Evolutionary conservation across 305 asterid genomes (phyloP), one percentile per base, ranked within the genome.

Genomic region (Salvia sclarea): DNA sequence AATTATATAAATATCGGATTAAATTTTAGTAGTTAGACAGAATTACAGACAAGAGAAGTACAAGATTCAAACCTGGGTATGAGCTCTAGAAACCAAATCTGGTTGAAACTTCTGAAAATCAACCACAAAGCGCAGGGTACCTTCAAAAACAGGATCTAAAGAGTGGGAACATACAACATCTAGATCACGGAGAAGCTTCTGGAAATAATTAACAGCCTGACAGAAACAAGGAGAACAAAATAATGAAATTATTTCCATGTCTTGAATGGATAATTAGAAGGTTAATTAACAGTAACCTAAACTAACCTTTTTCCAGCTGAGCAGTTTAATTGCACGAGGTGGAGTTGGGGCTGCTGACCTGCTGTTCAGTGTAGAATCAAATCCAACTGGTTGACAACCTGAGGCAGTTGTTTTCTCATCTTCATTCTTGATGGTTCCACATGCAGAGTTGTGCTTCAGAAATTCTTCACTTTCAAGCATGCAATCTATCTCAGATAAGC

Each of bases 321-420:
- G 88, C 33, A 92, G 81, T 78, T 84, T 84, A 50, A 91, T 80
- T 45, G 96, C 77, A 68, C 99, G 97, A 44, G 99, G 99, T 64
- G 99, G 97, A 78, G 97, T 88, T 47, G 99, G 99, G 70, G 99
- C 90, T 38, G 97, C 91, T 73, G 92, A 86, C 80, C 99, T 84
- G 80, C 95, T 87, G 83, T 91, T 94, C 75, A 94, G 80, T 50
- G 96, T 87, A 76, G 97, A 76, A 83, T 94, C 97, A 81, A 94
- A 94, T 49, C 97, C 97, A 75, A 91, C 57, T 44, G 99, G 96
- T 65, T 67, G 88, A 80, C 93, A 78, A 67, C 97, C 95, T 31
- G 99, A 89, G 71, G 99, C 97, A 54, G 99, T 91, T 64, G 97
- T 91, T 69, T 79, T 74, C 72, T 78, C 83, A 72, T 83, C 90